Percentiles rank a stretch among this genome's conserved stretches.
These are phyloP conservation scores for Acacia acuminata DNA, from an alignment of 306 rosid genomes.

Conservation along the genomic window DNA sequence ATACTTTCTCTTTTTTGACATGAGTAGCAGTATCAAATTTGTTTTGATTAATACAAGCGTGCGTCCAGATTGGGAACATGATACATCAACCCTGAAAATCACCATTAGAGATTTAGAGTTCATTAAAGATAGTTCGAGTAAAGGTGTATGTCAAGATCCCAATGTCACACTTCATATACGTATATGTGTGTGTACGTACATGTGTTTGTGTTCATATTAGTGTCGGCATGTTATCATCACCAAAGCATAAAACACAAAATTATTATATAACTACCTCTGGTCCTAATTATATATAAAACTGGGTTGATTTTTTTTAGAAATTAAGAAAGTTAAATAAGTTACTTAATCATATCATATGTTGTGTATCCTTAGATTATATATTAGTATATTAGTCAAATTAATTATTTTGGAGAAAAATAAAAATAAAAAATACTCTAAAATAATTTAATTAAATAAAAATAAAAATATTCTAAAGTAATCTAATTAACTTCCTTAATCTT, in stretches of 20 bases:
- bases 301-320: too few relatives aligned
- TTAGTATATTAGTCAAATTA: too few relatives aligned
- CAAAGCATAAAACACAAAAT: neutral
- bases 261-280: neutral
- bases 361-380: too few relatives aligned
- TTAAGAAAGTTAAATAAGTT: too few relatives aligned
- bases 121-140: neutral
- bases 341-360: too few relatives aligned
- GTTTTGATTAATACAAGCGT: neutral
- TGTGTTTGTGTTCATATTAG: neutral
- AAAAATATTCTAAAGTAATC: too few relatives aligned
- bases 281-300: too few relatives aligned
- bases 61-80: neutral
- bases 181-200: neutral
- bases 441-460: too few relatives aligned
- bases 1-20: too few relatives aligned
- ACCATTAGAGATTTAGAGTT: neutral
- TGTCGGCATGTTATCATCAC: neutral
- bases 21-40: neutral
- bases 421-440: too few relatives aligned
- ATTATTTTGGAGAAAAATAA: too few relatives aligned
- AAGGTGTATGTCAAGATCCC: neutral
- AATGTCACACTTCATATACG: neutral
- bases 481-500: too few relatives aligned
- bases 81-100: neutral